Evolutionary conservation across 2,329 filamentous ascomycete genomes (phyloP).

Genomic region (Diaporthe eres): DNA sequence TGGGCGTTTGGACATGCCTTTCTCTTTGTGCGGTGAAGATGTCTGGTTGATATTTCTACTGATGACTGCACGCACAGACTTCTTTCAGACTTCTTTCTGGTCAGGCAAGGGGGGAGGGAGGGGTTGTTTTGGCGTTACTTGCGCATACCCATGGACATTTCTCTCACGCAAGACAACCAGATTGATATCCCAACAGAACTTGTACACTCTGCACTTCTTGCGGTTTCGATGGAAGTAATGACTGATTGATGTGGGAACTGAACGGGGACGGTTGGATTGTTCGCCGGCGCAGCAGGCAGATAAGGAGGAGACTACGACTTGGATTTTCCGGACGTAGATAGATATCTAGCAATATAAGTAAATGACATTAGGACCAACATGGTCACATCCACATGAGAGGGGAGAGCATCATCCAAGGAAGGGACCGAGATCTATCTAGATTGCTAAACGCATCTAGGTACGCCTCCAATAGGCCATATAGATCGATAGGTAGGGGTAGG

Average conservation of each 20-base stretch:
- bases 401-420: background rate
- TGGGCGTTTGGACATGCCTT: background rate
- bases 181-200: background rate
- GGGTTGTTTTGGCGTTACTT: constrained; percentile 1
- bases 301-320: background rate
- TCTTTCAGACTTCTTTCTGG: background rate
- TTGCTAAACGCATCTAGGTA: background rate
- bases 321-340: background rate
- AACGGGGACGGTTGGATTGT: background rate
- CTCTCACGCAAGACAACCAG: constrained; percentile 14
- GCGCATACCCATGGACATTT: constrained; percentile 18
- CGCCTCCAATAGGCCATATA: background rate
- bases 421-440: background rate
- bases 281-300: background rate
- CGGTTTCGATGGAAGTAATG: background rate
- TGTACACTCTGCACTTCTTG: background rate
- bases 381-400: background rate
- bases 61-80: background rate
- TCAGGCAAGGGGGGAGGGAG: background rate
- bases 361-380: background rate
- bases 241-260: background rate
- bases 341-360: background rate
- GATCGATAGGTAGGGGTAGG: no score
- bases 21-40: background rate
- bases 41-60: background rate